These are phyloP conservation scores for Huntiella moniliformis DNA, from an alignment of 2,329 filamentous ascomycete species.

Conservation along the genomic window DNA sequence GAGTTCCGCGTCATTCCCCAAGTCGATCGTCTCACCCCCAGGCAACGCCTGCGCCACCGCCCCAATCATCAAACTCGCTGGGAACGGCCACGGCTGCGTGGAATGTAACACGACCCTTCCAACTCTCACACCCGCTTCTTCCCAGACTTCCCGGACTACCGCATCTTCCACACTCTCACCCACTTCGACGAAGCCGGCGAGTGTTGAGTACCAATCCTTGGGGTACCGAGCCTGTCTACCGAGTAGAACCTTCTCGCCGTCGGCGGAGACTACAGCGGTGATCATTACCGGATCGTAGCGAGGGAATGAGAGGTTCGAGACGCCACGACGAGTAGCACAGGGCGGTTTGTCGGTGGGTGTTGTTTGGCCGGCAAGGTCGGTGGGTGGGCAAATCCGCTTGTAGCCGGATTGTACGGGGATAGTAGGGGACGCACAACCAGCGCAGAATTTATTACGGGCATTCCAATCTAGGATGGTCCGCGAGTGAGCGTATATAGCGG, in stretches of 20 bases:
- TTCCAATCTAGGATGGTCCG: constrained; percentile 91
- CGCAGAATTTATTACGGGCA: constrained; percentile 76
- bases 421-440: constrained; percentile 67
- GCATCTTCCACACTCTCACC: constrained; percentile 74
- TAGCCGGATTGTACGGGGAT: constrained; percentile 62
- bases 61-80: constrained; percentile 67
- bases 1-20: constrained; percentile 80
- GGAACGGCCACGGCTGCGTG: constrained; percentile 77
- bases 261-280: constrained; percentile 71
- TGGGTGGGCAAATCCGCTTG: constrained; percentile 61
- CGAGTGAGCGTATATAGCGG: constrained; percentile 78
- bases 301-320: constrained; percentile 85
- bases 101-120: constrained; percentile 67
- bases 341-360: constrained; percentile 37
- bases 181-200: constrained; percentile 74
- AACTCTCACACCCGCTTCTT: constrained; percentile 60
- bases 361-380: constrained; percentile 33
- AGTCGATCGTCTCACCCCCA: constrained; percentile 55
- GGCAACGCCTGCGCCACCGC: constrained; percentile 75
- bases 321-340: constrained; percentile 64
- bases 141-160: constrained; percentile 68
- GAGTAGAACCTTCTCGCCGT: constrained; percentile 60
- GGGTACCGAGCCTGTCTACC: constrained; percentile 77
- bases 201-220: constrained; percentile 66
- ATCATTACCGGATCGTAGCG: constrained; percentile 91